Evolutionary conservation across 2,329 filamentous ascomycete genomes (phyloP), one percentile per base, ranked within the genome.

Genomic region (Claviceps spartinae): DNA sequence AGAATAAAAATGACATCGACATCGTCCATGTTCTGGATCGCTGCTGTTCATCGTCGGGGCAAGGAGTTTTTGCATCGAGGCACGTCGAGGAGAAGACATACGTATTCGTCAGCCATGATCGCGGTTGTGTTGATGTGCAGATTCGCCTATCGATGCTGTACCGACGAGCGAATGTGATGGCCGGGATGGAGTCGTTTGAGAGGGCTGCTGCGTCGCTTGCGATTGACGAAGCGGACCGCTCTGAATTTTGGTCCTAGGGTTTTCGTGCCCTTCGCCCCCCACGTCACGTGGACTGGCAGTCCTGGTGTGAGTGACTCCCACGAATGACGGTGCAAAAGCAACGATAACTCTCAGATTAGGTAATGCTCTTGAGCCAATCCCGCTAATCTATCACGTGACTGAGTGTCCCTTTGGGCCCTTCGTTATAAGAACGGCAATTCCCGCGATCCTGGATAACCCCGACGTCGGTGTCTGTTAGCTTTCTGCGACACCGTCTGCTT

Each of bases 81-180:
- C 55, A 36, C 62, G 61, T 62, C 63, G 56, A 52, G 55, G 53
- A 50, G 53, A 14, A 40, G 61, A 86, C 86, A 74, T 79, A 90
- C 86, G 78, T 93, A 93, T 78, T 89, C 85, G 80, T 91, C 87
- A 83, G 87, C 87, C 87, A 91, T 91, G 77, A 67, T 77, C 70
- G 69, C 71, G 73, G 69, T 73, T 67, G 63, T 66, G 63, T 64
- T 65, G 64, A 61, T 63, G 62, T 63, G 36, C 62, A 63, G 63
- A 67, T 69, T 71, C 67, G 69, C 70, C 69, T 64, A 65, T 71
- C 69, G 67, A 69, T 65, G 64, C 60, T 62, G 57, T 65, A 61
- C 71, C 69, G 70, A 68, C 66, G 62, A 65, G 64, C 68, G 68
- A 71, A 68, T 66, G 60, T 64, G 60, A 59, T 66, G 63, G 62